Conservation (phyloP, 768 basidiomycete genomes). For the Collybia mongolica region DNA sequence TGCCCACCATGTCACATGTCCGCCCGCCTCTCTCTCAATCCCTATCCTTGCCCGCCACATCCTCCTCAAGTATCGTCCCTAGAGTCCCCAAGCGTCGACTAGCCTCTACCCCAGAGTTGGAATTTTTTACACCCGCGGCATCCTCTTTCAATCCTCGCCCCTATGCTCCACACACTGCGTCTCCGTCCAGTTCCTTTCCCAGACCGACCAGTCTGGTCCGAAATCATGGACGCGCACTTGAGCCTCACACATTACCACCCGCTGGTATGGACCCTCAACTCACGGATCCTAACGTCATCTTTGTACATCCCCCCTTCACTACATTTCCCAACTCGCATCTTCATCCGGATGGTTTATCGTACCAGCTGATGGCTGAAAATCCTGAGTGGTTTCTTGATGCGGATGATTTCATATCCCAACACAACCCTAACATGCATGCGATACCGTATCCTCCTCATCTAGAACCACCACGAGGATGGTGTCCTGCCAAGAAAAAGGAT, state of each 20-base stretch:
- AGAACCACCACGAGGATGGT: conserved; percentile 86
- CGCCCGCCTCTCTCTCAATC: neutral
- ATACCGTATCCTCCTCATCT: conserved; percentile 74
- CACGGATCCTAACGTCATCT: conserved; percentile 62
- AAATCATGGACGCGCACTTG: conserved; percentile 31
- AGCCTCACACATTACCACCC: conserved; percentile 43
- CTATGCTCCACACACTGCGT: conserved; percentile 43
- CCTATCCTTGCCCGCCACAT: conserved; percentile 12
- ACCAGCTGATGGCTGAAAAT: conserved; percentile 70
- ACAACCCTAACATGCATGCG: conserved; percentile 46
- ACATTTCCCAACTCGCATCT: conserved; percentile 60
- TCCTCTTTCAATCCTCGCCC: conserved; percentile 66
- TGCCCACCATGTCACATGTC: conserved; percentile 7
- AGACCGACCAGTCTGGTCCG: conserved; percentile 26
- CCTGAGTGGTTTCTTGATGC: conserved; percentile 79
- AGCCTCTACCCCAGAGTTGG: conserved; percentile 39
- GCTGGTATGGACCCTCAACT: conserved; percentile 67
- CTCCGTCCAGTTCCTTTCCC: conserved; percentile 21
- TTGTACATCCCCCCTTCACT: conserved; percentile 75
- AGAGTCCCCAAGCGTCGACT: conserved; percentile 48
- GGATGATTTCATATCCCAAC: conserved; percentile 55
- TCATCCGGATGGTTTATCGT: conserved; percentile 68
- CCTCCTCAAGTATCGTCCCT: conserved; percentile 22
- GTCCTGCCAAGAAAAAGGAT: conserved; percentile 82
- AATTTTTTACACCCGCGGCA: conserved; percentile 64